Conservation (phyloP, 148 eudicot species). For the Amaranthus palmeri region DNA sequence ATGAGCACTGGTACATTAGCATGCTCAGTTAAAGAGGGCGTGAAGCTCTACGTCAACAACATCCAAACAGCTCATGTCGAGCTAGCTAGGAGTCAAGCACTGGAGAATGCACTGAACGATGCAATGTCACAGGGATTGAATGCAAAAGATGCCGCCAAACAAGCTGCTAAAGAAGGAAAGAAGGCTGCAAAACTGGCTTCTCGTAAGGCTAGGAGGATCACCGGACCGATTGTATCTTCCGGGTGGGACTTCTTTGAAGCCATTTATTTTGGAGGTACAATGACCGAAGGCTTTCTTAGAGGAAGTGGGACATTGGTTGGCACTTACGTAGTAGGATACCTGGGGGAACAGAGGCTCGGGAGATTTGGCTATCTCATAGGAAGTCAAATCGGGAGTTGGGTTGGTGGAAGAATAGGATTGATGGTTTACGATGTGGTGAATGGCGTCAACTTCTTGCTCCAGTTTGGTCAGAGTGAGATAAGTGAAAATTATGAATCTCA, state of each 20-base stretch:
- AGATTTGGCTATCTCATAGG: conserved; percentile 81
- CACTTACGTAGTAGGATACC: conserved; percentile 50
- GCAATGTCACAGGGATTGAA: conserved; percentile 53
- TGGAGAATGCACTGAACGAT: conserved; percentile 45
- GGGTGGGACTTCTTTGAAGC: conserved; percentile 96
- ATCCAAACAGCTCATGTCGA: conserved; percentile 63
- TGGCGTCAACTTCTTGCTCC: conserved; percentile 51
- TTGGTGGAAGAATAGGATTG: conserved; percentile 76
- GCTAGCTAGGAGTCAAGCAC: conserved; percentile 46
- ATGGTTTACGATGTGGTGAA: conserved; percentile 75
- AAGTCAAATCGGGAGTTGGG: conserved; percentile 86
- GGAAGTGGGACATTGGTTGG: conserved; percentile 71
- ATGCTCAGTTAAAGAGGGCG: conserved; percentile 63
- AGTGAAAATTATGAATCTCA: conserved; percentile 21
- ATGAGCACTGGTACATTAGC: conserved; percentile 67
- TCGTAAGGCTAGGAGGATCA: conserved; percentile 53
- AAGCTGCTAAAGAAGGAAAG: conserved; percentile 60
- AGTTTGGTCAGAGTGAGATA: conserved; percentile 30
- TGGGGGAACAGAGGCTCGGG: conserved; percentile 71
- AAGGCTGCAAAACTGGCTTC: conserved; percentile 74
- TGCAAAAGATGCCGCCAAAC: conserved; percentile 51
- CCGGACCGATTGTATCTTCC: conserved; percentile 65
- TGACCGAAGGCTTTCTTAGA: conserved; percentile 70
- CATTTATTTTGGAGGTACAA: conserved; percentile 60
- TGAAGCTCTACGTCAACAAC: conserved; percentile 63